Base-by-base conservation (phyloP, 179 eudicot species). In the Heliamphora pulchella region DNA sequence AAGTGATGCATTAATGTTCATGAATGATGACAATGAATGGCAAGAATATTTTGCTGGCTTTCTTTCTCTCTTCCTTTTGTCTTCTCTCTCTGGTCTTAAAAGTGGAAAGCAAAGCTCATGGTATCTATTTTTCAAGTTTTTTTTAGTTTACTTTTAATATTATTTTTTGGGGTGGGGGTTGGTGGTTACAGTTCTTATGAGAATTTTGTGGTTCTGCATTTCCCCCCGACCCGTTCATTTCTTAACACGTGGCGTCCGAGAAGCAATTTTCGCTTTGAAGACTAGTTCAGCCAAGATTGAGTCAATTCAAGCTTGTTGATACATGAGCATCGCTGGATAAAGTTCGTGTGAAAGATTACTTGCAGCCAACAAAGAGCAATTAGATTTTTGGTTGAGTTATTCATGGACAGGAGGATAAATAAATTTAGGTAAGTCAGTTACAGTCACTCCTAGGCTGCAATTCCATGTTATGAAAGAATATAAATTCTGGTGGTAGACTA, bases 401-500 rank as follows among this genome's bases (percentile, higher is more conserved):
- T 64, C 10, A 64, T 64, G 43, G 5, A 8, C 15, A 20, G 9
- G 2, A 11, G 41, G 22, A 64, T 18, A 31, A 31, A 31, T 5
- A 64, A 18, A 41, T 6, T 11, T 4, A 64, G 64, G 2, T 3
- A 59, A 20, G 18, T 59, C 64, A 59, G 64, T 64, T 43, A 64
- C 9, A 20, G 15, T 64, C 11, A 64, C 68, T 64, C 5, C 9
- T 22, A 64, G 11, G 43, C 22, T 64, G 2, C 11, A 64, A 22
- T 9, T 67, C 6, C 48, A 11, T 67, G 20, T 22, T 14, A 4
- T 48, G 58, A 47, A 3, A 2, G 39, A 17, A 51, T 3, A 48
- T n/a, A n/a, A 47, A 8, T 18, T 43, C 48, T 80, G 20, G 59
- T 61, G 73, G 55, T 63, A 77, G 81, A 41, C 51, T 65, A 14